Evolutionary conservation across 1,284 basidiomycete species (phyloP), one percentile per base, ranked within the genome.

Genomic region (Cutaneotrichosporon spelunceum): DNA sequence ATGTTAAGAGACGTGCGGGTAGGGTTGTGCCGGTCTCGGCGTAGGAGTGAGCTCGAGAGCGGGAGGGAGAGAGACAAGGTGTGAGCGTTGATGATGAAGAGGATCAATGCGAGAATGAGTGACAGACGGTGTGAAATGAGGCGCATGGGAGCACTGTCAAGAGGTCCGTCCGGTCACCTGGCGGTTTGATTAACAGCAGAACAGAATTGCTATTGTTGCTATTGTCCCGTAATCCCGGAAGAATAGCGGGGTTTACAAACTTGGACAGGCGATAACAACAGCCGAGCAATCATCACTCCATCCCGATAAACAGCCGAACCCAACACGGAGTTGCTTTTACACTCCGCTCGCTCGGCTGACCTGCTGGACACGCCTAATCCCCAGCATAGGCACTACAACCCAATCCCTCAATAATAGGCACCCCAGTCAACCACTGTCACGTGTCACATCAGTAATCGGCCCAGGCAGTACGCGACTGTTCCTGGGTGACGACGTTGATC

Each of bases 261-360:
- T n/a, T n/a, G n/a, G n/a, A n/a, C 45, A 26, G 34, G 21, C 50
- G 50, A 53, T 53, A 53, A 53, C 50, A 53, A 53, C 50, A 53
- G 50, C 50, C 50, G 50, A 53, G 19, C 50, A 1, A 50, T 6
- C 3, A n/a, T 19, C 3, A 5, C 4, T 4, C 3, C 26, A 29
- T 19, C 19, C 10, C 8, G 19, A 19, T n/a, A 39, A 8, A 24
- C 6, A 48, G 24, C 23, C 26, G n/a, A 7, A 48, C n/a, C 2
- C 24, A 30, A 29, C 30, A 50, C 49, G 33, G 49, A 27, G 27
- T 27, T 30, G 49, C 48, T 16, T 29, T n/a, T n/a, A n/a, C n/a
- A n/a, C n/a, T n/a, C n/a, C n/a, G n/a, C n/a, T n/a, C n/a, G n/a
- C n/a, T n/a, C n/a, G n/a, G n/a, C n/a, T n/a, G n/a, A n/a, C n/a